Evolutionary conservation across 352 stramenopile genomes (phyloP), one percentile per base, ranked within the genome.

Genomic region (Globisporangium okanoganense): DNA sequence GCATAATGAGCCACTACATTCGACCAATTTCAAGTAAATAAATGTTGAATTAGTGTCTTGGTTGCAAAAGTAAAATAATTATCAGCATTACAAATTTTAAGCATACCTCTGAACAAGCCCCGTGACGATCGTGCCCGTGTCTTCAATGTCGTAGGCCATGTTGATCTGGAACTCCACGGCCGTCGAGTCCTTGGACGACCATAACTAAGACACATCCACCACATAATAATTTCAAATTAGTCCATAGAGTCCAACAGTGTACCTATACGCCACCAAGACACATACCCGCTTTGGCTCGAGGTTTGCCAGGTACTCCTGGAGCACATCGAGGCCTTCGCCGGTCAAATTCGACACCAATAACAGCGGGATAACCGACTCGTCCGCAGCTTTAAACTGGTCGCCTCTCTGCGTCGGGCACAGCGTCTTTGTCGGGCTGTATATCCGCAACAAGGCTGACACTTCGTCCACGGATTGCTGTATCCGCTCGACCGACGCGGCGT

Each of bases 121-220:
- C 5, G 75, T 90, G 24, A 94, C 76, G 57, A 92, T 77, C 3
- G 71, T 92, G 12, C 82, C 82, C 31, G 64, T 70, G 55, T 88
- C 75, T 58, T 94, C 79, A 47, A 87, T 79, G 55, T 90, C 78
- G 64, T 90, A 94, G 0, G 82, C 77, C 60, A 90, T 82, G 61
- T 75, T 90, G 61, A 94, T 82, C 62, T 92, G 82, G 52, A 94
- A 90, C 61, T 94, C 84, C 0, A 75, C 73, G 3, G 72, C 75
- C 9, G 69, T 83, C 38, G 79, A 75, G 7, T 73, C 75, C 27
- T 74, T 76, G 2, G 70, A 70, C 18, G 75, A 66, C 82, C 82
- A 91, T 58, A 65, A 65, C 68, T 71, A 22, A 22, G 5, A 14
- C 16, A 44, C 38, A 43, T 13, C 3, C 14, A 33, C 29, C 6